A percentile compares a stretch with the other conserved stretches of the same genome.
These are phyloP conservation scores for Solanum chiquidenum DNA, from an alignment of 257 asterid genomes.

Conservation along the genomic window DNA sequence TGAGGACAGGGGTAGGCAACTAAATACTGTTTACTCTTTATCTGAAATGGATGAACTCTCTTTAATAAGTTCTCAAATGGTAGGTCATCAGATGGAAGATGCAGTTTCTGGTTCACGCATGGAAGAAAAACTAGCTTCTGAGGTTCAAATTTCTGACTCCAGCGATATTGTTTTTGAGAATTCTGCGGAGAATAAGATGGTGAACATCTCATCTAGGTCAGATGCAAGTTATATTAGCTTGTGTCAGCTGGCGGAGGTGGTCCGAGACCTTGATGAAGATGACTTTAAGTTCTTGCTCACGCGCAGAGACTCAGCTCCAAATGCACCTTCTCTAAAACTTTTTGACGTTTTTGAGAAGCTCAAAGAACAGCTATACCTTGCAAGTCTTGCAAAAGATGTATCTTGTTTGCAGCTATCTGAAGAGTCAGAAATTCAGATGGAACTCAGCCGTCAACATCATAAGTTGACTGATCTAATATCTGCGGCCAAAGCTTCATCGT, in stretches of 20 bases:
- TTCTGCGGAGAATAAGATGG: conserved; percentile 27
- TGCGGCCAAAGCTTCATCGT: conserved; percentile 31
- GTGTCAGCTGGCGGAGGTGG: conserved; percentile 62
- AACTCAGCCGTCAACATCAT: conserved; percentile 20
- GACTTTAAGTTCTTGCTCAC: conserved; percentile 47
- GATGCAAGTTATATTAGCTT: conserved; percentile 55
- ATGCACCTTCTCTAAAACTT: conserved; percentile 11
- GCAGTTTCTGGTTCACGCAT: conserved; percentile 13
- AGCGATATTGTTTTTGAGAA: conserved; percentile 13
- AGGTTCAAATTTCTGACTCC: conserved; percentile 15
- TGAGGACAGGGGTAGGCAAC: conserved; percentile 12
- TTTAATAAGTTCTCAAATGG: conserved; percentile 14
- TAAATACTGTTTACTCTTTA: conserved; percentile 13
- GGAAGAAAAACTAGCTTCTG: conserved; percentile 21
- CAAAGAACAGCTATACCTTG: conserved; percentile 64
- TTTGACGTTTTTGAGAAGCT: conserved; percentile 50
- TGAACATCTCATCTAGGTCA: conserved; percentile 45
- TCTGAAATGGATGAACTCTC: conserved; percentile 18
- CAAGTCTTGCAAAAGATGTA: conserved; percentile 59
- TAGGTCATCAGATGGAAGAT: conserved; percentile 23
- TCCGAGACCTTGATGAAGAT: conserved; percentile 53
- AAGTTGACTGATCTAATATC: conserved; percentile 37
- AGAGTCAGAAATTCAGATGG: conserved; percentile 17
- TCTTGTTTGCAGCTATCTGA: conserved; percentile 52
- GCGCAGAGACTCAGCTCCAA: conserved; percentile 32